A percentile compares a stretch with the other conserved stretches of the same genome.
Conservation (phyloP, 192 early-diverging fungal species). For the Coemansia sp. region DNA sequence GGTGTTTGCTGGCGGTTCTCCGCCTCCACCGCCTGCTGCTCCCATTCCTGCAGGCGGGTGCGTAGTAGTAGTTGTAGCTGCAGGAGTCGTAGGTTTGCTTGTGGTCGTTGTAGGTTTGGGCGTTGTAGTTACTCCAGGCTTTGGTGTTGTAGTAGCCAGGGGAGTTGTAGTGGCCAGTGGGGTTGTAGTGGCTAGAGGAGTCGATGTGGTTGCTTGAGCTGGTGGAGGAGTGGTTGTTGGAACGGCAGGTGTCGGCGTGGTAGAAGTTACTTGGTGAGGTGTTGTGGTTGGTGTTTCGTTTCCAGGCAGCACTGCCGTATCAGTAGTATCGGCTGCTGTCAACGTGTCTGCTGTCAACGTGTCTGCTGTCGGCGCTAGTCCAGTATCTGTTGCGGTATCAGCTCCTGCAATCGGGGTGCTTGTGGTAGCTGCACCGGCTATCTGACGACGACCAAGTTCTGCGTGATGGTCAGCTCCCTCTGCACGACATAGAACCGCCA, state of each 20-base stretch:
- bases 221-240: constrained; percentile 3
- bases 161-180: constrained; percentile 6
- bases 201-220: neutral
- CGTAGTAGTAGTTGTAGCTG: neutral
- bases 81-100: constrained; percentile 3
- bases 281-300: neutral
- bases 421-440: neutral
- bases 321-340: neutral
- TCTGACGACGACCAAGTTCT: neutral
- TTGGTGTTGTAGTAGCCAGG: constrained; percentile 7
- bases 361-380: neutral
- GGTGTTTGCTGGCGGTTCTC: constrained; percentile 12
- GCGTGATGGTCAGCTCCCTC: neutral
- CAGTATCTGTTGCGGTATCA: neutral
- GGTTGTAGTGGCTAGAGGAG: neutral
- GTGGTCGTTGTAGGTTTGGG: constrained; percentile 1
- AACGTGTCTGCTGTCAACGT: constrained; percentile 5
- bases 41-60: constrained; percentile 7
- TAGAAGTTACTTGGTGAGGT: neutral
- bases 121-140: neutral
- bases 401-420: neutral
- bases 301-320: constrained; percentile 2
- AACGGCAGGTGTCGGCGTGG: neutral
- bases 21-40: constrained; percentile 35
- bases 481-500: neutral